A percentile compares a stretch with the other conserved stretches of the same genome.
These are phyloP conservation scores for Zoysia japonica DNA, from an alignment of 176 grass and related monocot species.

Conservation along the genomic window DNA sequence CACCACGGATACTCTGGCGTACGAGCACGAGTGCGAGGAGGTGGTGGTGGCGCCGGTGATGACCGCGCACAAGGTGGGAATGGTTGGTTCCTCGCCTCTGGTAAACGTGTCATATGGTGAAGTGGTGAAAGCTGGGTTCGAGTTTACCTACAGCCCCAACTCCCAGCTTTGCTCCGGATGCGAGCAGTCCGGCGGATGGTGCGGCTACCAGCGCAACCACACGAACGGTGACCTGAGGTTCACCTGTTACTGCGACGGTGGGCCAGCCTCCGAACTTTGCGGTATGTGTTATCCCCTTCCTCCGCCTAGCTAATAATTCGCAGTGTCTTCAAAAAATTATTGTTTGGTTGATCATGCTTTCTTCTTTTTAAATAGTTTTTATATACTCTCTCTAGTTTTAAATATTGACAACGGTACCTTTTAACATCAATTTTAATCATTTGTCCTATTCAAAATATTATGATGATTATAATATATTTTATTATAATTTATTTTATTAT, in stretches of 20 bases:
- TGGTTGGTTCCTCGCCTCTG: not conserved
- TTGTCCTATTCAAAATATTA: too few species aligned
- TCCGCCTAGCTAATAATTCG: too few species aligned
- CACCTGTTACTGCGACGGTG: constrained; percentile 38
- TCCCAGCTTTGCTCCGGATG: not conserved
- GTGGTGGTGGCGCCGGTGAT: constrained; percentile 49
- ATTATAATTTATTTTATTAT: too few species aligned
- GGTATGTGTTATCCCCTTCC: not conserved
- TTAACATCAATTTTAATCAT: too few species aligned
- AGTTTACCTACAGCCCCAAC: constrained; percentile 12
- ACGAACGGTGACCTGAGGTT: not conserved
- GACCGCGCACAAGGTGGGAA: not conserved
- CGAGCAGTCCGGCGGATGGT: constrained; percentile 43
- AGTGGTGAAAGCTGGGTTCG: constrained; percentile 28
- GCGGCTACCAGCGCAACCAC: constrained; percentile 44
- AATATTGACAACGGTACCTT: too few species aligned
- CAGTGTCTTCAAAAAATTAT: too few species aligned
- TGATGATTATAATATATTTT: too few species aligned
- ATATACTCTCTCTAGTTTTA: too few species aligned
- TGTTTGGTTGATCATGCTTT: too few species aligned
- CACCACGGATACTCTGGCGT: not conserved
- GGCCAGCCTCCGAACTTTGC: constrained; percentile 6
- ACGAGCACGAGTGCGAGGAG: constrained; percentile 32
- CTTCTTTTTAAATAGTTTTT: too few species aligned
- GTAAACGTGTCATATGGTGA: not conserved